Evolutionary conservation across 139 green algal genomes (phyloP), one percentile per base, ranked within the genome.

Genomic region (Volvox africanus): DNA sequence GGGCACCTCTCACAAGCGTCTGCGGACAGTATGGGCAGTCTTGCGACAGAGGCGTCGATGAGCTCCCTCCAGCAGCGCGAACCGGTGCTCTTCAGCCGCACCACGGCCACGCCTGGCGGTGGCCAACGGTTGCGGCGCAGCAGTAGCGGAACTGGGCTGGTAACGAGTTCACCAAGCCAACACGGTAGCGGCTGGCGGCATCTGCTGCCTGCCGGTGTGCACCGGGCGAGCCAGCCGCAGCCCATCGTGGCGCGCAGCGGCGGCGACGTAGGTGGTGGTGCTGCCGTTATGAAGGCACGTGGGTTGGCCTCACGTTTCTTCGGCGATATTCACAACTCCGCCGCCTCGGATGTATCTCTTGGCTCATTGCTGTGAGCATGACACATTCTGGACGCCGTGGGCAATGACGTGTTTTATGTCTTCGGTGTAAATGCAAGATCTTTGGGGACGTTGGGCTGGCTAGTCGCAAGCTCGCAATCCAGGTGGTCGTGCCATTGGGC

Each of bases 101-200:
- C 44, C 44, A 55, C 50, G 17, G n/a, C 2, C 19, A 33, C 61
- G 26, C 16, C 28, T 37, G 81, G 61, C 81, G 14, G 30, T n/a
- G 81, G 32, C 61, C 30, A 17, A 36, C 62, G 82, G 16, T 76
- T 88, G 82, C 82, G 82, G 33, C 82, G 65, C 33, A 88, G 82
- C 65, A 65, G 65, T 62, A 88, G 82, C 82, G 82, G 82, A 13
- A 37, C 35, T 1, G 82, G 82, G 22, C 14, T 79, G 12, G 35
- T 16, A 19, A 17, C 61, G 11, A 61, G 50, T 19, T 87, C 81
- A 13, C 81, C 81, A 55, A 30, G 37, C n/a, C 55, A 30, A 61
- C 37, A 33, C 32, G 80, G 80, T 55, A 16, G 65, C 24, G 65
- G 65, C 3, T 86, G 80, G 80, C 80, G 44, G 50, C 80, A 44